Evolutionary conservation across 2,329 filamentous ascomycete species (phyloP).

Genomic region (Harringtonia aguacate): DNA sequence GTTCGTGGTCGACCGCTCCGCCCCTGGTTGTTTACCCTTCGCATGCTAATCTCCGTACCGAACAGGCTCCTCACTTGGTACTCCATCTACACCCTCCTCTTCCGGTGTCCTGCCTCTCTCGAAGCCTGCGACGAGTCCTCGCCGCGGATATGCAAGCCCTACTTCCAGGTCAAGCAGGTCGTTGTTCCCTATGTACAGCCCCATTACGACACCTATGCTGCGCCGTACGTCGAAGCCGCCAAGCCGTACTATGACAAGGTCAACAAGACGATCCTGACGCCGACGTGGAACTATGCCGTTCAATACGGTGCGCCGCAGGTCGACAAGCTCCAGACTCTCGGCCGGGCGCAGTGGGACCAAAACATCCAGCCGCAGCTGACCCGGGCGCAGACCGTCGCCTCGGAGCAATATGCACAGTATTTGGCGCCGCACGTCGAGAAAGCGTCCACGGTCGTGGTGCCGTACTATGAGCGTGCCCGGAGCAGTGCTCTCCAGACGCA

Average conservation of each 20-base stretch:
- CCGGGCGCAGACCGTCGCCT: conserved; percentile 49
- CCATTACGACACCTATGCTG: conserved; percentile 77
- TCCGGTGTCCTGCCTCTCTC: conserved; percentile 67
- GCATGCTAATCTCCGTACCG: neutral
- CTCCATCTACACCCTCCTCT: conserved; percentile 65
- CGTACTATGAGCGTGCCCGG: conserved; percentile 61
- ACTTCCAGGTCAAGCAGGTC: conserved; percentile 53
- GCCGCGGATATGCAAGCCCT: conserved; percentile 73
- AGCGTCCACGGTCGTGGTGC: conserved; percentile 44
- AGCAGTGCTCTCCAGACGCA: conserved; percentile 58
- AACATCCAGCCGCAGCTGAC: conserved; percentile 65
- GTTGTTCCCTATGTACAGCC: conserved; percentile 68
- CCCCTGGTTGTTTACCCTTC: neutral
- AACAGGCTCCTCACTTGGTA: conserved; percentile 78
- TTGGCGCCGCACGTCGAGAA: conserved; percentile 66
- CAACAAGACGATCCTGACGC: conserved; percentile 56
- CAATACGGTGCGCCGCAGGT: conserved; percentile 68
- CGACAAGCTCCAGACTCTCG: conserved; percentile 54
- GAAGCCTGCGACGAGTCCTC: conserved; percentile 58
- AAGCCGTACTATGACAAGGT: conserved; percentile 63
- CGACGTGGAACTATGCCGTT: conserved; percentile 54
- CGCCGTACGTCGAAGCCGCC: conserved; percentile 67
- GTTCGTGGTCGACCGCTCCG: neutral
- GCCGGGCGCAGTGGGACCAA: conserved; percentile 65
- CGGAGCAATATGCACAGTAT: conserved; percentile 56